Base-by-base conservation (phyloP, 495 filamentous ascomycete genomes). In the Lentithecium fluviatile region DNA sequence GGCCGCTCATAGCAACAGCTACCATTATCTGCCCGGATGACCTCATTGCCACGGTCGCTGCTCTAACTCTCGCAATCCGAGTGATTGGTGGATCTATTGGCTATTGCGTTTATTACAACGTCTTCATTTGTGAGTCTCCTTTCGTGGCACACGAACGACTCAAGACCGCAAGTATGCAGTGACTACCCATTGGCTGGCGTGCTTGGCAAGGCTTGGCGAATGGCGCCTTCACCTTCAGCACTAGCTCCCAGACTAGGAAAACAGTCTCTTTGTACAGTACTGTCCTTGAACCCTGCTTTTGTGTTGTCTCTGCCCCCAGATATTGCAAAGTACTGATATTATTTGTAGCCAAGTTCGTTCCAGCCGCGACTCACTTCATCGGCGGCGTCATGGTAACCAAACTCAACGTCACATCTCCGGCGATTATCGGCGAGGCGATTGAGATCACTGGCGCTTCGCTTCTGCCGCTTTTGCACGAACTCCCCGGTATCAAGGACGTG, bases 91-190 rank as follows among this genome's bases (percentile, higher is more conserved):
- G 68, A 37, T 64, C 64, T 0, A 70, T 74, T 34, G 71, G 70
- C 8, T 72, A 70, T 45, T 57, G 68, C 43, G 62, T 60, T 26
- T 72, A 74, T 52, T 72, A 72, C 66, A 72, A 74, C 55, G 47
- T 74, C 47, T 72, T 74, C 58, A 61, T 65, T 48, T 50, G 36
- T 38, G 15, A 38, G n/a, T n/a, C n/a, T n/a, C n/a, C n/a, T n/a
- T n/a, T n/a, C n/a, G n/a, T n/a, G n/a, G n/a, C n/a, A n/a, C n/a
- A n/a, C n/a, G n/a, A n/a, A n/a, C n/a, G n/a, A n/a, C n/a, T n/a
- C n/a, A n/a, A n/a, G n/a, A n/a, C n/a, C n/a, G n/a, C n/a, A n/a
- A n/a, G n/a, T n/a, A n/a, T n/a, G n/a, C n/a, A n/a, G n/a, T n/a
- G n/a, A n/a, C n/a, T n/a, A n/a, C n/a, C n/a, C n/a, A n/a, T n/a